Conservation (phyloP, 2,329 filamentous ascomycete genomes). For the Neonectria magnoliae region DNA sequence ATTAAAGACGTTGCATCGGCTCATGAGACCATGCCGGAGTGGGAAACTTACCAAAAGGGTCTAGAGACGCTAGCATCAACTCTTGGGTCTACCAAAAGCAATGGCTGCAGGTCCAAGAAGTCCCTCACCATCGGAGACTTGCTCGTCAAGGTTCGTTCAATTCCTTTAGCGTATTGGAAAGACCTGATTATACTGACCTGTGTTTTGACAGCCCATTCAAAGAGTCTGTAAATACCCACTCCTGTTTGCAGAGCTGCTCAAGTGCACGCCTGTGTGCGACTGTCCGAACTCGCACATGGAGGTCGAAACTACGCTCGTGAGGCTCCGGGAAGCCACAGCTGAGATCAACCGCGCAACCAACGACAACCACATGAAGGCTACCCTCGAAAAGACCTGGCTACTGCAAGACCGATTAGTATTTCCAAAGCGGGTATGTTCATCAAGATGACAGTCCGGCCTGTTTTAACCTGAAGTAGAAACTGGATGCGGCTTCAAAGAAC, state of each 20-base stretch:
- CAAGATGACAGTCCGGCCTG: background rate
- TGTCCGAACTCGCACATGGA: conserved; percentile 85
- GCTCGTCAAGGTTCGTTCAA: conserved; percentile 78
- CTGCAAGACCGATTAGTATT: conserved; percentile 85
- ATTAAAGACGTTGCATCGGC: conserved; percentile 78
- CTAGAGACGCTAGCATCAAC: conserved; percentile 84
- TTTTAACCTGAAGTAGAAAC: conserved; percentile 48
- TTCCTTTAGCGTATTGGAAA: background rate
- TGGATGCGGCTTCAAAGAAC: conserved; percentile 65
- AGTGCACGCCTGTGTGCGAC: conserved; percentile 83
- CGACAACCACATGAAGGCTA: conserved; percentile 73
- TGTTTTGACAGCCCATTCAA: conserved; percentile 79
- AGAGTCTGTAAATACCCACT: conserved; percentile 91
- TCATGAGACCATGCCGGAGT: conserved; percentile 74
- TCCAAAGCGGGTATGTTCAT: conserved; percentile 69
- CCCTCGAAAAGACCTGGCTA: conserved; percentile 84
- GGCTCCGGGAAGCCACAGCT: conserved; percentile 77
- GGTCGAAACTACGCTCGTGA: conserved; percentile 76
- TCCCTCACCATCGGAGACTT: conserved; percentile 86
- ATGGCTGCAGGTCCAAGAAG: conserved; percentile 72
- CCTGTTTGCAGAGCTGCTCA: conserved; percentile 84
- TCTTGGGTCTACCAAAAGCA: conserved; percentile 74
- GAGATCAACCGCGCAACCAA: conserved; percentile 88
- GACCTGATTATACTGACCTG: conserved; percentile 8
- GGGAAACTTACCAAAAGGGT: conserved; percentile 84